These are phyloP conservation scores for Russula earlei DNA, from an alignment of 768 basidiomycete species.

Conservation along the genomic window DNA sequence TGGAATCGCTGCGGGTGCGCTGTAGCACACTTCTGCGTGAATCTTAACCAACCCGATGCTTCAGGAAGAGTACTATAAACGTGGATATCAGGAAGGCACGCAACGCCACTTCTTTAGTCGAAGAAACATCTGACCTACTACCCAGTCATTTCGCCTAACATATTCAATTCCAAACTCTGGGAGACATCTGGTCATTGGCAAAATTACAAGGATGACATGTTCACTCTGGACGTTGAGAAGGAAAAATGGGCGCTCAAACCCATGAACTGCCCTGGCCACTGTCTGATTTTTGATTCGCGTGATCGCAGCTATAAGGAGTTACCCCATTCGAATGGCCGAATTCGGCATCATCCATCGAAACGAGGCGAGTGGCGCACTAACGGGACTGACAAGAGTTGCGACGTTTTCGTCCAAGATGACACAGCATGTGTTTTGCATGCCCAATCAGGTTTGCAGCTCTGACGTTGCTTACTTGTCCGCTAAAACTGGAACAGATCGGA, in stretches of 20 bases:
- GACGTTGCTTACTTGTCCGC: background rate
- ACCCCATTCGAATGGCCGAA: conserved; percentile 95
- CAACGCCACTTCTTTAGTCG: conserved; percentile 12
- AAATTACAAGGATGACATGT: conserved; percentile 99
- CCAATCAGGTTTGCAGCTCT: conserved; percentile 52
- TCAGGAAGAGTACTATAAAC: conserved; percentile 86
- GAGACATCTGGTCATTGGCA: conserved; percentile 97
- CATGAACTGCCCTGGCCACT: conserved; percentile 99
- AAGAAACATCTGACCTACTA: background rate
- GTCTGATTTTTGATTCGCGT: conserved; percentile 88
- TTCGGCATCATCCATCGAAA: conserved; percentile 97
- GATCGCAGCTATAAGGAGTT: conserved; percentile 93
- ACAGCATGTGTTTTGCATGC: conserved; percentile 99
- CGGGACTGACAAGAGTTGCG: conserved; percentile 89
- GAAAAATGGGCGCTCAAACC: conserved; percentile 95
- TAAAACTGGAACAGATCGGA: conserved; percentile 47
- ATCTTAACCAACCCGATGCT: background rate
- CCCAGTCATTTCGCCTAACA: conserved; percentile 92
- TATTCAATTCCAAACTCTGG: conserved; percentile 95
- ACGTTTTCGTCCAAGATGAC: conserved; percentile 94
- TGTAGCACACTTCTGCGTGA: background rate
- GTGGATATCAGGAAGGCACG: conserved; percentile 87
- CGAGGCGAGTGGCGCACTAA: conserved; percentile 90
- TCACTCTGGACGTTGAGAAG: conserved; percentile 87
- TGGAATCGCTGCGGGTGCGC: conserved; percentile 82